phyloP scores from a whole-genome alignment of 2,329 filamentous ascomycete genomes.

The Beauveria varroae region DNA sequence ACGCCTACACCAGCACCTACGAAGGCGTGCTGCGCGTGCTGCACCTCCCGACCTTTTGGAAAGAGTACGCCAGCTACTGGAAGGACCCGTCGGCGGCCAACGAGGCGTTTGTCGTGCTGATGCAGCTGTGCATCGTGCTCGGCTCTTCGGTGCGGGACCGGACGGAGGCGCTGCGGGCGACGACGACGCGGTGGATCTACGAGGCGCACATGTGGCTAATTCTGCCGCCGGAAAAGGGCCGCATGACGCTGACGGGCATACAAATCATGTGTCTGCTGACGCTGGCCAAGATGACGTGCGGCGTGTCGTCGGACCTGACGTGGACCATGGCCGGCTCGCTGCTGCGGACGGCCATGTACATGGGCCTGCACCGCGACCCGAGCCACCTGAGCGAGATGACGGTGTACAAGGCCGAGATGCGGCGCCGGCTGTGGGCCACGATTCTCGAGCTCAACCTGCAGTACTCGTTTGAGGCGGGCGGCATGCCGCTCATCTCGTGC shows the following conservation, averaged over 20 bases:
- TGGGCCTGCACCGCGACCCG: constrained; percentile 53
- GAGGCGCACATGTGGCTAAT: constrained; percentile 46
- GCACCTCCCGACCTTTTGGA: constrained; percentile 48
- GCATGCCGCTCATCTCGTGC: constrained; percentile 37
- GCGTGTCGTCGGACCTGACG: constrained; percentile 40
- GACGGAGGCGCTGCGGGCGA: constrained; percentile 31
- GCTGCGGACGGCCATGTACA: constrained; percentile 47
- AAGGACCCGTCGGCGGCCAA: constrained; percentile 30
- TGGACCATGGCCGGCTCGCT: constrained; percentile 45
- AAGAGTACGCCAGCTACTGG: constrained; percentile 46
- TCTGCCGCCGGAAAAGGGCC: constrained; percentile 38
- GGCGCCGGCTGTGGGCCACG: constrained; percentile 49
- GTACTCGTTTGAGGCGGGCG: constrained; percentile 42
- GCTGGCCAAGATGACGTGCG: constrained; percentile 40
- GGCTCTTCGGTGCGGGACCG: constrained; percentile 42
- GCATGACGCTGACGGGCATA: constrained; percentile 39
- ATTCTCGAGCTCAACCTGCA: constrained; percentile 48
- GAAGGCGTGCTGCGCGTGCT: constrained; percentile 51
- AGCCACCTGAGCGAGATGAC: constrained; percentile 40
- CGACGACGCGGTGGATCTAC: constrained; percentile 42
- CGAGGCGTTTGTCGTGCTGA: constrained; percentile 40
- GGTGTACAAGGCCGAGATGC: constrained; percentile 42
- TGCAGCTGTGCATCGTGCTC: constrained; percentile 47
- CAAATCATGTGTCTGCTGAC: constrained; percentile 47
- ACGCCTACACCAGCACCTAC: constrained; percentile 46